Base-by-base conservation (phyloP, 495 filamentous ascomycete species). In the Viridothelium virens region DNA sequence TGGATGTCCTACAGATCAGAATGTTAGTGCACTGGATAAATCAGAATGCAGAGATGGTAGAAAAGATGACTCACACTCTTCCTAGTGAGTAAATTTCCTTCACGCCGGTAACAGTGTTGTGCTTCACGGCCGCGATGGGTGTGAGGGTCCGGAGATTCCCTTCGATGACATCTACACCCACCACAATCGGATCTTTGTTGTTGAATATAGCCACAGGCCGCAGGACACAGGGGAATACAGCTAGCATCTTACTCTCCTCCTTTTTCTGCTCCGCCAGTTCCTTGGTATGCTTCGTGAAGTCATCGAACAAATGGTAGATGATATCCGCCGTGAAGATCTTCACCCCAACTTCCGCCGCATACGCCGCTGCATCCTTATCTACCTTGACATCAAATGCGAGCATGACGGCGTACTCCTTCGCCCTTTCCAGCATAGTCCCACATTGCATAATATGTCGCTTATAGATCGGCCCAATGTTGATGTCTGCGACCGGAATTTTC, bases 371-470 rank as follows among this genome's bases (percentile, higher is more conserved):
- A 72, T 99, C 95, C 77, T 96, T 97, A 77, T 99, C 95, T 33
- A 99, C 89, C 80, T 96, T 96, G 76, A 99, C 95, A 74, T 99
- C 95, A 82, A 99, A 99, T 76, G 95, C 97, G 25, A 99, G 87
- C 95, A 99, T 99, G 75, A 97, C 91, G 34, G 95, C 95, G 68
- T 87, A 95, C 75, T 99, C 94, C 71, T 91, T 91, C 56, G 87
- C 85, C 78, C 97, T 97, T 80, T 99, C 95, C 67, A 97, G 80
- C 95, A 99, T 99, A 64, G 88, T 89, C 70, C 91, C 93, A 48
- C 89, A 91, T 77, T 93, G 92, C 86, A 97, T 94, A 63, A 99
- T 91, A 78, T 99, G 95, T 70, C 95, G 92, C 83, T 96, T 97
- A 84, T 87, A 97, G 56, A 99, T 93, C 34, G 95, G 95, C 48